Evolutionary conservation across 192 early-diverging fungal genomes (phyloP).

Genomic region (Chytriomyces sp.): DNA sequence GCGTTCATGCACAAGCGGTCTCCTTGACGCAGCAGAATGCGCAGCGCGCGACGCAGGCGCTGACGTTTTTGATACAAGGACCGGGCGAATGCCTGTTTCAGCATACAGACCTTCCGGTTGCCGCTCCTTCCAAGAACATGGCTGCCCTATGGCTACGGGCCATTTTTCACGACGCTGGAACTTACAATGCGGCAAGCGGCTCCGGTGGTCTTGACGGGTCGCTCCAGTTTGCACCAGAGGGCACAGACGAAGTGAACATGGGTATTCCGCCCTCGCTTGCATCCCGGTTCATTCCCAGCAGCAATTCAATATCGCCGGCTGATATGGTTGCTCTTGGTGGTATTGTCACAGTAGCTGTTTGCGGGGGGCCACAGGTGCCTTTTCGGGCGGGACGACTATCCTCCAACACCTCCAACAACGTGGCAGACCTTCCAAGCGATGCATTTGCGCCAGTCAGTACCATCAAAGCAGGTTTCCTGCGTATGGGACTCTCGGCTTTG

Average conservation of each 20-base stretch:
- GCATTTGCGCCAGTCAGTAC: not conserved
- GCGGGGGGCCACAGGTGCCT: slow-evolving; percentile 35
- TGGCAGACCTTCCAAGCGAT: slow-evolving; percentile 6
- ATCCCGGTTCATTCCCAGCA: not conserved
- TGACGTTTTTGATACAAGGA: not conserved
- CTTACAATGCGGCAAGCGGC: slow-evolving; percentile 1
- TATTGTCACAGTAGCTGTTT: slow-evolving; percentile 27
- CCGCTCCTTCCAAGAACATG: slow-evolving; percentile 36
- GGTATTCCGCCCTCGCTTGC: slow-evolving; percentile 17
- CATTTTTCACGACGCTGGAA: slow-evolving; percentile 38
- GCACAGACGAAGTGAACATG: not conserved
- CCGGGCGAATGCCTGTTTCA: slow-evolving; percentile 22
- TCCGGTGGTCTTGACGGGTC: slow-evolving; percentile 32
- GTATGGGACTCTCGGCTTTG: slow-evolving; percentile 18
- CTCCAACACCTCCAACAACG: not conserved
- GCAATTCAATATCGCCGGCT: slow-evolving; percentile 23
- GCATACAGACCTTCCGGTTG: slow-evolving; percentile 5
- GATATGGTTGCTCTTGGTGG: slow-evolving; percentile 43
- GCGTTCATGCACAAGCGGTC: too few species aligned
- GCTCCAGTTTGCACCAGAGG: not conserved
- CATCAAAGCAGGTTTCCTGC: not conserved
- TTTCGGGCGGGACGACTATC: slow-evolving; percentile 22
- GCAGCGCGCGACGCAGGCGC: not conserved
- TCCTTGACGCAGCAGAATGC: not conserved
- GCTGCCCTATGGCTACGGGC: slow-evolving; percentile 44